Conservation (phyloP, 345 rosid genomes). For the Salix exigua region DNA sequence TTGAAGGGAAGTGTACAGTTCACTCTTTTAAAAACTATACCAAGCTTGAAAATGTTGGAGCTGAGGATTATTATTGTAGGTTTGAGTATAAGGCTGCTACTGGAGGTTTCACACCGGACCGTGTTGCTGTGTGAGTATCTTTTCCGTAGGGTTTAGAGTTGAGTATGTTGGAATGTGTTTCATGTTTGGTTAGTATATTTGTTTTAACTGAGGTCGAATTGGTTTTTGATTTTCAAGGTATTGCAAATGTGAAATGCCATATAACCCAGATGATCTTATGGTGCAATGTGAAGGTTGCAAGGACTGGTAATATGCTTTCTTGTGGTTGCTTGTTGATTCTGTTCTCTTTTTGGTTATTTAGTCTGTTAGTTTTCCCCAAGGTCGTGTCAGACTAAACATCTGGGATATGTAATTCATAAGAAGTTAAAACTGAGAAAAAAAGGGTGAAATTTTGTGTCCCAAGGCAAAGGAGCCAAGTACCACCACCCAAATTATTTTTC, state of each 20-base stretch:
- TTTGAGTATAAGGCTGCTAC: slow-evolving; percentile 86
- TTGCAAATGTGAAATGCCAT: slow-evolving; percentile 93
- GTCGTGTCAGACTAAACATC: neutral
- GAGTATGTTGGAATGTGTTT: neutral
- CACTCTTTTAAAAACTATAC: slow-evolving; percentile 76
- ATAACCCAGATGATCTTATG: slow-evolving; percentile 90
- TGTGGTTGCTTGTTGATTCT: neutral
- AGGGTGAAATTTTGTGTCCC: neutral
- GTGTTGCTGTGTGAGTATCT: slow-evolving; percentile 84
- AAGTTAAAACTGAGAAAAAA: neutral
- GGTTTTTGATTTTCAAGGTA: slow-evolving; percentile 46
- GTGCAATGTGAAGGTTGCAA: slow-evolving; percentile 91
- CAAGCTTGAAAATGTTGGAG: slow-evolving; percentile 69
- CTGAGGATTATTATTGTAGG: slow-evolving; percentile 77
- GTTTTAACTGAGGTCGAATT: neutral
- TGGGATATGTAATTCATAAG: neutral
- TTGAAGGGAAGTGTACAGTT: slow-evolving; percentile 80
- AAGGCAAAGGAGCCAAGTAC: neutral
- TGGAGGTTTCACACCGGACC: slow-evolving; percentile 74
- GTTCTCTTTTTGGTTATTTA: neutral
- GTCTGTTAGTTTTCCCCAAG: neutral
- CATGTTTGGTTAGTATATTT: neutral
- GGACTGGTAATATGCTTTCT: slow-evolving; percentile 58
- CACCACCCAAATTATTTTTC: neutral
- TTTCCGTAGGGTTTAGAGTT: neutral